Base-by-base conservation (phyloP, 352 stramenopile genomes). In the Pilasporangium apinafurcum region DNA sequence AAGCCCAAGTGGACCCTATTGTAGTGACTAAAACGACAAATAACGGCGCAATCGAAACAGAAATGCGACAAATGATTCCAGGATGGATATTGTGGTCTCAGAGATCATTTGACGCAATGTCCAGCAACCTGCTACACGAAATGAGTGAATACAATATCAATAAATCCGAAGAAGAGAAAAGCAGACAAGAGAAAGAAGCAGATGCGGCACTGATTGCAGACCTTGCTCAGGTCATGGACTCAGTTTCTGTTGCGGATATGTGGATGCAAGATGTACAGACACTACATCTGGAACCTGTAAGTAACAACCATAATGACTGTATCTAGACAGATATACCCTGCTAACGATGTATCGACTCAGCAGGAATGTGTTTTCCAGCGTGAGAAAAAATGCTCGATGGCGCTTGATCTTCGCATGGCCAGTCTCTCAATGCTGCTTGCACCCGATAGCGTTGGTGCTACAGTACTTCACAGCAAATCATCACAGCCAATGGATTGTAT, bases 71-170 rank as follows among this genome's bases (percentile, higher is more conserved):
- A 32, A 31, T 48, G 22, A 52, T 83, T 12, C 72, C 69, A 33
- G 73, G 57, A 26, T 88, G 70, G 72, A 74, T 68, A 30, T 43
- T 44, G 4, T 83, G 59, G 57, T 44, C 52, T 4, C 21, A 28
- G 27, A 61, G 70, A 16, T 72, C 59, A 8, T 83, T 86, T 30
- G 76, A 88, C 46, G 49, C 79, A 33, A 17, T 83, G n/a, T 54
- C 56, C 12, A 85, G 68, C 51, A 88, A 83, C 40, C 61, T 86
- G 32, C 37, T 88, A 13, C 17, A 18, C 8, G 68, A 74, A 33
- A 39, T 88, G 28, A 48, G 36, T 20, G 51, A n/a, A 3, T 48
- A 30, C n/a, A 20, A 37, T 37, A 43, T 39, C n/a, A 30, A 25
- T 30, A 47, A 56, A 31, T 31, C 30, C 1, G 44, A 64, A 4